Base-by-base conservation (phyloP, 257 asterid genomes). In the Solanum neorickii region DNA sequence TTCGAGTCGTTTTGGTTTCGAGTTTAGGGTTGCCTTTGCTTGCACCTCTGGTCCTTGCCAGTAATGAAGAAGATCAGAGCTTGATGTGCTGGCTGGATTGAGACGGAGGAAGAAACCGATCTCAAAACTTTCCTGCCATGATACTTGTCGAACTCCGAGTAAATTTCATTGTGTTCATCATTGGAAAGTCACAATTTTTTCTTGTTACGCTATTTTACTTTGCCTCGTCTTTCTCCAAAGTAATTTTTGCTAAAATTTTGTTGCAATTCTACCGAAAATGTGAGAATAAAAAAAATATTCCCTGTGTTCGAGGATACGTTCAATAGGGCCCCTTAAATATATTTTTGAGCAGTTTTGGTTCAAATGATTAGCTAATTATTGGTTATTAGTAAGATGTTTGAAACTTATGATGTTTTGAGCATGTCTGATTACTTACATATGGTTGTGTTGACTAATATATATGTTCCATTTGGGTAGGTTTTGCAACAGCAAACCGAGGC, bases 401-500 rank as follows among this genome's bases (percentile, higher is more conserved):
- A 16, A 33, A 72, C 29, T 77, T 14, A 39, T 25, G 37, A n/a
- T 8, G 25, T 44, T 76, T 76, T 29, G 75, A 59, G 42, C 66
- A 77, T 77, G 25, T 77, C 84, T 15, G 59, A 23, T 41, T 27
- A 25, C 39, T 9, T 44, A 27, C 16, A 27, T 25, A 25, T 78
- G 25, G 27, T 78, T 78, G 5, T 15, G 84, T 15, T 5, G 41
- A 78, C 66, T 78, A n/a, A 72, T 14, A 37, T 46, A 46, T 65
- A 76, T 49, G 46, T 47, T 80, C 69, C 80, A 12, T 76, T 89
- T 77, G 88, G 42, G 12, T 90, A 97, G 99, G 98, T 97, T 33
- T 88, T 97, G 93, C 99, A 94, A 87, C 94, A 93, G 91, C 99
- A 96, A 89, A 97, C 99, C 0, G 99, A 92, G 89, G 98, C 98